Conservation (phyloP, 495 filamentous ascomycete genomes). For the Lasiosphaeria miniovina region DNA sequence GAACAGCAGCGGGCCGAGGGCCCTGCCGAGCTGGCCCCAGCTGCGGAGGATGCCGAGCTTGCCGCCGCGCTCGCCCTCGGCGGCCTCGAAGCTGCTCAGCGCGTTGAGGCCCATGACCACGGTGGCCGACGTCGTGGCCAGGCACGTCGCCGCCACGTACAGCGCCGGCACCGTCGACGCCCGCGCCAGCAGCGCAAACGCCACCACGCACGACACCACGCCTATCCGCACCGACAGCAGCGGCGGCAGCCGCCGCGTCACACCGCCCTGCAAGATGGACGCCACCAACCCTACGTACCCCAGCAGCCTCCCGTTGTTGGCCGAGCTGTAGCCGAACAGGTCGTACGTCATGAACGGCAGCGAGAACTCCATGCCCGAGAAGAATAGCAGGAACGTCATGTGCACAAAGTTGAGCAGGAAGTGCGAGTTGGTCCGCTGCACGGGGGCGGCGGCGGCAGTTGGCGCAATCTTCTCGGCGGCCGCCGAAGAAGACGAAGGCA, state of each 20-base stretch:
- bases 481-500: neutral
- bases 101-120: slow-evolving; percentile 94
- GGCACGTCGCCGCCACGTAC: slow-evolving; percentile 73
- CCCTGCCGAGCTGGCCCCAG: slow-evolving; percentile 79
- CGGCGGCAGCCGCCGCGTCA: slow-evolving; percentile 78
- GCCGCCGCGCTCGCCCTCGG: slow-evolving; percentile 73
- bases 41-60: slow-evolving; percentile 84
- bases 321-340: slow-evolving; percentile 75
- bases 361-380: slow-evolving; percentile 94
- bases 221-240: slow-evolving; percentile 75
- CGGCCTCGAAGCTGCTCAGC: slow-evolving; percentile 83
- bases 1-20: slow-evolving; percentile 82
- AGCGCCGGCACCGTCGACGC: slow-evolving; percentile 62
- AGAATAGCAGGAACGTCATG: slow-evolving; percentile 90
- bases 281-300: slow-evolving; percentile 93
- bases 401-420: slow-evolving; percentile 81
- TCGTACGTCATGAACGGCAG: slow-evolving; percentile 97
- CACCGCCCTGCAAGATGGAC: slow-evolving; percentile 78
- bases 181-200: slow-evolving; percentile 77
- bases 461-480: slow-evolving; percentile 25
- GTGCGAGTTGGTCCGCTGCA: slow-evolving; percentile 71
- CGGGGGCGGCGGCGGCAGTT: slow-evolving; percentile 13
- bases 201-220: slow-evolving; percentile 68
- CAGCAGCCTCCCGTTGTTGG: slow-evolving; percentile 79
- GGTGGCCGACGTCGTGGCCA: slow-evolving; percentile 87